Conservation (phyloP, 1,284 basidiomycete genomes). For the Termitomyces sp. region DNA sequence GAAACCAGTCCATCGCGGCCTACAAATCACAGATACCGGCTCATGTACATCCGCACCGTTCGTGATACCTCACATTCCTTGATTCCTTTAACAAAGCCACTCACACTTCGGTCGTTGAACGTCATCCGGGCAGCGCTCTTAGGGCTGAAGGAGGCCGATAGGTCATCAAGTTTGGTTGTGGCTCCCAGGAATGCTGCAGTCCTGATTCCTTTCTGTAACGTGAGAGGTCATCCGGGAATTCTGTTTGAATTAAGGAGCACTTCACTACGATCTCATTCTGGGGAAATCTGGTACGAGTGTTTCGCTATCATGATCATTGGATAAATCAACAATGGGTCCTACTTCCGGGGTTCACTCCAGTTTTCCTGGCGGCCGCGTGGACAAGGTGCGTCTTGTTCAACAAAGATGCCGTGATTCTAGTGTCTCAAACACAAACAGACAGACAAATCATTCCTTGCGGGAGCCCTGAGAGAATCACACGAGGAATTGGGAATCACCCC, state of each 20-base stretch:
- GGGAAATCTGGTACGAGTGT: conserved; percentile 68
- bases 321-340: background rate
- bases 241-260: conserved; percentile 69
- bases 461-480: conserved; percentile 66
- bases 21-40: background rate
- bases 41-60: background rate
- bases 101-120: conserved; percentile 31
- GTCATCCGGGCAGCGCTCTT: conserved; percentile 37
- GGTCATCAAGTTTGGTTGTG: conserved; percentile 2
- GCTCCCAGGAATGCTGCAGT: conserved; percentile 52
- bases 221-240: conserved; percentile 57
- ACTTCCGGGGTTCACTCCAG: conserved; percentile 29
- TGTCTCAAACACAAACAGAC: conserved; percentile 11
- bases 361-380: conserved; percentile 69
- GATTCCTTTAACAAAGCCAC: conserved; percentile 28
- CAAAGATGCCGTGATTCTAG: background rate
- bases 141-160: conserved; percentile 1
- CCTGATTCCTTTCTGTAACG: conserved; percentile 71
- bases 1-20: background rate
- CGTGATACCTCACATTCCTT: conserved; percentile 15
- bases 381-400: conserved; percentile 2
- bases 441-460: conserved; percentile 52
- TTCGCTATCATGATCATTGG: background rate
- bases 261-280: conserved; percentile 61
- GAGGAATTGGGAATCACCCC: conserved; percentile 68